Percentiles rank a stretch among this genome's conserved stretches.
phyloP scores from a whole-genome alignment of 768 basidiomycete species.

The Polyporus arcularius region DNA sequence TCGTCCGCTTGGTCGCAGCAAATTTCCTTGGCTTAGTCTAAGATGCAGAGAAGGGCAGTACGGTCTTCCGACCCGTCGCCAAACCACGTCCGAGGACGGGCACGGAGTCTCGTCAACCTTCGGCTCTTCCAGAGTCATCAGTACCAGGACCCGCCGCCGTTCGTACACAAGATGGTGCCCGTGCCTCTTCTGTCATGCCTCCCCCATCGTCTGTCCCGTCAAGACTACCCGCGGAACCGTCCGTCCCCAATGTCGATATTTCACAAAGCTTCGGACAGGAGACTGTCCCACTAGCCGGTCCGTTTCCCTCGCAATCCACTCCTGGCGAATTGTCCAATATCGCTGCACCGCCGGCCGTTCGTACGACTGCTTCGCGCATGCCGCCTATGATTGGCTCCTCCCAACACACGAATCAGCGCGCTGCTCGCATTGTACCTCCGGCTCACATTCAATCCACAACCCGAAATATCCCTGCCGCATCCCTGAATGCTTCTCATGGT shows the following conservation, averaged over 20 bases:
- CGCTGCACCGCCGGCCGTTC: background rate
- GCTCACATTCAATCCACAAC: background rate
- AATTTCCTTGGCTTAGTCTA: background rate
- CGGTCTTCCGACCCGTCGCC: slow-evolving; percentile 67
- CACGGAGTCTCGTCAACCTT: slow-evolving; percentile 25
- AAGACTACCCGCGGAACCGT: background rate
- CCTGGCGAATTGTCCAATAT: background rate
- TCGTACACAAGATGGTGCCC: slow-evolving; percentile 1
- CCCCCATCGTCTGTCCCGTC: slow-evolving; percentile 10
- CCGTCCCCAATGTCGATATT: background rate
- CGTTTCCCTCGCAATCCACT: background rate
- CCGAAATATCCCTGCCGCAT: too few relatives aligned
- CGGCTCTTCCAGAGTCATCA: slow-evolving; percentile 24
- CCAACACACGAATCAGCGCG: background rate
- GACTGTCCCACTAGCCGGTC: too few relatives aligned
- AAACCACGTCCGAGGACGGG: slow-evolving; percentile 51
- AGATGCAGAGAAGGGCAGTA: slow-evolving; percentile 65
- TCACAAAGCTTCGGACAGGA: too few relatives aligned
- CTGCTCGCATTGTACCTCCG: background rate
- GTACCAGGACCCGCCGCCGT: background rate
- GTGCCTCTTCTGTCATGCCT: slow-evolving; percentile 15
- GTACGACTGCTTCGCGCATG: background rate
- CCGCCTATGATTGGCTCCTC: slow-evolving; percentile 12
- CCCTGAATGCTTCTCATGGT: background rate
- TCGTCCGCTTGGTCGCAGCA: slow-evolving; percentile 21